Evolutionary conservation across 177 flowering plant genomes (phyloP).

Genomic region (Vitis hybrid): DNA sequence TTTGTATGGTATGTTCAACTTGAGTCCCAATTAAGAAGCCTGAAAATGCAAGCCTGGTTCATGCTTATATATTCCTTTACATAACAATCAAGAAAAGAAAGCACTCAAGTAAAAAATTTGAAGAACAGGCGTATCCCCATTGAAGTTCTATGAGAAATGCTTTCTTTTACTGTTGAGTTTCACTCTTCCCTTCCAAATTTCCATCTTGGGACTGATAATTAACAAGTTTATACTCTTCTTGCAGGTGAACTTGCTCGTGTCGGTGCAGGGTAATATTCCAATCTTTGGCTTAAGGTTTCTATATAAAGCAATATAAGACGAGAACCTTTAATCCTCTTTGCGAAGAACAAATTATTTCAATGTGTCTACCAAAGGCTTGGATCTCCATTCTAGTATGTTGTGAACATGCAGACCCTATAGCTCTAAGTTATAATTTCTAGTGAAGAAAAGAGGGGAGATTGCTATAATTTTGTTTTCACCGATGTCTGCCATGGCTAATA

Average conservation of each 20-base stretch:
- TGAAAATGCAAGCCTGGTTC: neutral
- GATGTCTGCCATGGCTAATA: neutral
- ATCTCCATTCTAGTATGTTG: no score
- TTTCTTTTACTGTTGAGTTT: neutral
- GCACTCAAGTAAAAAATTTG: neutral
- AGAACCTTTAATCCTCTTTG: no score
- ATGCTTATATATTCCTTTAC: neutral
- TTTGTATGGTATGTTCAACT: slow-evolving; percentile 59
- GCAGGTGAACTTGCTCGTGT: slow-evolving; percentile 90
- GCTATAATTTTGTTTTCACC: neutral
- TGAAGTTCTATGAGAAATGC: neutral
- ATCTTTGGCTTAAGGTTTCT: neutral
- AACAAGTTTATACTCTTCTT: slow-evolving; percentile 16
- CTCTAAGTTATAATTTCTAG: no score
- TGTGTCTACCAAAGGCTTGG: no score
- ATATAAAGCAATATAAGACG: no score
- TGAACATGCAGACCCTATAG: no score
- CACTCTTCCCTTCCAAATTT: neutral
- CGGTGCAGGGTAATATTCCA: slow-evolving; percentile 79
- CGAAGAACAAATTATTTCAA: no score
- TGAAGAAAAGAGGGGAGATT: no score
- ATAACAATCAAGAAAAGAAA: neutral
- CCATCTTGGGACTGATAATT: neutral
- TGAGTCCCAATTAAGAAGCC: neutral
- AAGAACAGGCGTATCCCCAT: neutral